Base-by-base conservation (phyloP, 2,329 filamentous ascomycete species). In the Penicillium oxalicum region DNA sequence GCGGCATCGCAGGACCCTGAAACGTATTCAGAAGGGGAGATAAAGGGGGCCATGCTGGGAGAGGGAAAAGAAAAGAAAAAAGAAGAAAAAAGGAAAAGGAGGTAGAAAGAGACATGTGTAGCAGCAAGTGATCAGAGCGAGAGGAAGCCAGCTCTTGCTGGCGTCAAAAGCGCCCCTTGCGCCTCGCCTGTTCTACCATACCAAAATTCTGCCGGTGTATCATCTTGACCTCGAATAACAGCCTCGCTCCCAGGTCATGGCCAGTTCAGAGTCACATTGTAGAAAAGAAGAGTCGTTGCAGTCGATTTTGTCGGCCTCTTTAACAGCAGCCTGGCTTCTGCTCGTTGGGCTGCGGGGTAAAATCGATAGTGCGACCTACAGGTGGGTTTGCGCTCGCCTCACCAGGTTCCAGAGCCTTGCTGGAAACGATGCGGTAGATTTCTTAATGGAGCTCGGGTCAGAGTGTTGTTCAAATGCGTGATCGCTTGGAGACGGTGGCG, bases 401-500 rank as follows among this genome's bases (percentile, higher is more conserved):
- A 66, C 88, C 89, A 66, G 87, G 88, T 70, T 96, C 91, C 64
- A 97, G 83, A 37, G 90, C 89, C 80, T 97, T 97, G 81, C 87
- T 93, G 49, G 91, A 97, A 58, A 98, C 93, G 64, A 98, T 98
- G 67, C 91, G 88, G 81, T 97, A 98, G 77, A 98, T 98, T 80
- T 98, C 93, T 95, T 40, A 36, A 35, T 46, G 28, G 29, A 9
- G 18, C 9, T n/a, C 5, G 12, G 26, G 28, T 49, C 25, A 49
- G 47, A 7, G 26, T 33, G 36, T 32, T 13, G 41, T n/a, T n/a
- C 37, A 32, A 12, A 9, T 24, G 7, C 12, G 41, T 34, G 38
- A 25, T 27, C 33, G 29, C 34, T 24, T 12, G 6, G 18, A 34
- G 42, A 47, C 44, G 9, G 12, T 11, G 13, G 29, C 4, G 12